A percentile compares a stretch with the other conserved stretches of the same genome.
These are phyloP conservation scores for Backusella tuberculispora DNA, from an alignment of 192 early-diverging fungal genomes.

Conservation along the genomic window DNA sequence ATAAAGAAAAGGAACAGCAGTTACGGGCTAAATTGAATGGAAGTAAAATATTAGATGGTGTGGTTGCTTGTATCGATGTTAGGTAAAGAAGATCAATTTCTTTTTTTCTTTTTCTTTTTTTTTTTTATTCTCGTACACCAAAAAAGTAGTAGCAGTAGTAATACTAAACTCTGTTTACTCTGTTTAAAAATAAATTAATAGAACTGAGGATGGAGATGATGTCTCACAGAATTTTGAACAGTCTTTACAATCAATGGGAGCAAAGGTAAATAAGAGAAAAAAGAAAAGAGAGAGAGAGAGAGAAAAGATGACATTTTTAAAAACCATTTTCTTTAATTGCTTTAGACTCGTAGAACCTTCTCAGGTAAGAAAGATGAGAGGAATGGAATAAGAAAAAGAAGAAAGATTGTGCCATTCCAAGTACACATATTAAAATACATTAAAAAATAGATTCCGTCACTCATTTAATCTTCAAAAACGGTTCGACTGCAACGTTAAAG, in stretches of 20 bases:
- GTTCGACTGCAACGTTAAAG: constrained; percentile 31
- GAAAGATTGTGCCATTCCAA: not conserved
- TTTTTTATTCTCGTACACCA: not conserved
- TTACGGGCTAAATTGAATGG: not conserved
- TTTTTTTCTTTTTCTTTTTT: not conserved
- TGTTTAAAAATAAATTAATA: not conserved
- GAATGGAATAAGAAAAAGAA: not conserved
- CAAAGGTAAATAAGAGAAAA: constrained; percentile 30
- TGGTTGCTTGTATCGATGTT: constrained; percentile 33
- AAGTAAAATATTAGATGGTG: constrained; percentile 18
- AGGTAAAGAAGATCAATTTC: constrained; percentile 11
- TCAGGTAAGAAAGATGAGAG: not conserved
- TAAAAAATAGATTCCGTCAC: constrained; percentile 34
- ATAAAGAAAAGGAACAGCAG: not conserved
- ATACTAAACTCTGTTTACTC: not conserved
- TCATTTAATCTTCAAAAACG: constrained; percentile 41
- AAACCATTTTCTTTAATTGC: no score
- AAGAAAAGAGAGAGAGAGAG: not conserved
- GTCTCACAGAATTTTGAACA: constrained; percentile 38
- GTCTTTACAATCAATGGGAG: constrained; percentile 37
- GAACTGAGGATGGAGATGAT: constrained; percentile 44
- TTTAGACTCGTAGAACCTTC: not conserved
- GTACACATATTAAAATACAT: not conserved
- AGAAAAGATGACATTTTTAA: not conserved
- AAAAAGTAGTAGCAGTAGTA: no score